phyloP scores from a whole-genome alignment of 2,329 filamentous ascomycete genomes.

The Aschersonia sp. region DNA sequence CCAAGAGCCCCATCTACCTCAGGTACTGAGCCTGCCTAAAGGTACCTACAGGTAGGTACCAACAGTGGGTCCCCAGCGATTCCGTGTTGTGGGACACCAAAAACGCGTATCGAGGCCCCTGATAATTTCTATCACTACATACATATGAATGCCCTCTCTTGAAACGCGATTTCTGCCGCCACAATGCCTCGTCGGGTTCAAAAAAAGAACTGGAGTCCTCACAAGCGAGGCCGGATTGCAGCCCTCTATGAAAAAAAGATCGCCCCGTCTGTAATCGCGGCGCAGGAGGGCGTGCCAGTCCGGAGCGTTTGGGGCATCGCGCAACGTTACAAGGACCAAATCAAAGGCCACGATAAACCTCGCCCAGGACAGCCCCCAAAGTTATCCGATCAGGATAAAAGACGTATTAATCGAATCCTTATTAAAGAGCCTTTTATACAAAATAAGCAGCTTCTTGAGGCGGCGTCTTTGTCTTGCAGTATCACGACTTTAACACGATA shows the following conservation, averaged over 20 bases:
- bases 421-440: background rate
- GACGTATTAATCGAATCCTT: background rate
- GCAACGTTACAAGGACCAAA: background rate
- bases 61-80: no score
- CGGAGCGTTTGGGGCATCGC: background rate
- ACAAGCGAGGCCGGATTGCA: background rate
- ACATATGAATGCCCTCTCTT: background rate
- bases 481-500: slow-evolving; percentile 1
- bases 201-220: background rate
- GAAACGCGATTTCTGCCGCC: background rate
- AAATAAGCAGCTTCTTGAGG: background rate
- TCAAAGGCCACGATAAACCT: background rate
- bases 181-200: background rate
- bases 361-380: background rate
- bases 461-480: background rate
- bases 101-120: no score
- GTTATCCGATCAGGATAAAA: background rate
- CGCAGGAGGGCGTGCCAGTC: background rate
- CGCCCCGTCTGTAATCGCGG: background rate
- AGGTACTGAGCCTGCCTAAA: no score
- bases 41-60: no score
- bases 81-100: no score
- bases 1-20: no score
- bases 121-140: no score
- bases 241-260: background rate